Percentiles rank a stretch among this genome's conserved stretches.
Conservation (phyloP, 306 rosid species). For the Pyrus communis region DNA sequence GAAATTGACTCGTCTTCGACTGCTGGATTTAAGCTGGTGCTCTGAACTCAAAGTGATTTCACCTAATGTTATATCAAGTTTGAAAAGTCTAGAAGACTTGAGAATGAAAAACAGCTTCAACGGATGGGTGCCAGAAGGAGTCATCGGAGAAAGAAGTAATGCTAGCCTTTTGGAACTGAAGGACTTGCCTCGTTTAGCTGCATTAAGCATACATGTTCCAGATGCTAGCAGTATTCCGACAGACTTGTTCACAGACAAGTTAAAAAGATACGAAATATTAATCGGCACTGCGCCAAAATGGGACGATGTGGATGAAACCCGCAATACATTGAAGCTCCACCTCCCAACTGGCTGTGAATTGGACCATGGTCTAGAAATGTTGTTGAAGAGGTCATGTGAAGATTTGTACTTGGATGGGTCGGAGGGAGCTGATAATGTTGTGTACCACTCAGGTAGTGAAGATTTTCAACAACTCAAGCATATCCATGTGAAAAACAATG, state of each 20-base stretch:
- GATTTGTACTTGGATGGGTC: slow-evolving; percentile 35
- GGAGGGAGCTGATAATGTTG: slow-evolving; percentile 22
- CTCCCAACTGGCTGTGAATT: slow-evolving; percentile 10
- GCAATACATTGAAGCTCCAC: slow-evolving; percentile 15
- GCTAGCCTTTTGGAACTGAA: slow-evolving; percentile 22
- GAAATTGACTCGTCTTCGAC: slow-evolving; percentile 18
- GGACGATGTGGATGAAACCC: neutral
- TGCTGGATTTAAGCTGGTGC: slow-evolving; percentile 33
- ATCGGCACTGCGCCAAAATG: slow-evolving; percentile 17
- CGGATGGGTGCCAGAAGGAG: slow-evolving; percentile 15
- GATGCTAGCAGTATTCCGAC: neutral
- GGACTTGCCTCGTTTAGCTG: slow-evolving; percentile 6
- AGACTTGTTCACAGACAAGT: slow-evolving; percentile 10
- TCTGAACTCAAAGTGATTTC: slow-evolving; percentile 27
- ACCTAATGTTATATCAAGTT: slow-evolving; percentile 11
- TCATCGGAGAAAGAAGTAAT: neutral
- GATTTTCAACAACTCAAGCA: slow-evolving; percentile 34
- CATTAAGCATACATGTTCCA: slow-evolving; percentile 23
- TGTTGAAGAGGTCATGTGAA: slow-evolving; percentile 25
- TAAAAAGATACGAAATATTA: slow-evolving; percentile 19
- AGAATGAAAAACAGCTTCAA: slow-evolving; percentile 17
- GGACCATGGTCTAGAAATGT: slow-evolving; percentile 15
- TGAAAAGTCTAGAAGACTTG: slow-evolving; percentile 31
- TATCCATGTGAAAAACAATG: slow-evolving; percentile 26
- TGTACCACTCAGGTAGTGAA: slow-evolving; percentile 16